Evolutionary conservation across 2,329 filamentous ascomycete genomes (phyloP), one percentile per base, ranked within the genome.

Genomic region (Trichoderma sp.): DNA sequence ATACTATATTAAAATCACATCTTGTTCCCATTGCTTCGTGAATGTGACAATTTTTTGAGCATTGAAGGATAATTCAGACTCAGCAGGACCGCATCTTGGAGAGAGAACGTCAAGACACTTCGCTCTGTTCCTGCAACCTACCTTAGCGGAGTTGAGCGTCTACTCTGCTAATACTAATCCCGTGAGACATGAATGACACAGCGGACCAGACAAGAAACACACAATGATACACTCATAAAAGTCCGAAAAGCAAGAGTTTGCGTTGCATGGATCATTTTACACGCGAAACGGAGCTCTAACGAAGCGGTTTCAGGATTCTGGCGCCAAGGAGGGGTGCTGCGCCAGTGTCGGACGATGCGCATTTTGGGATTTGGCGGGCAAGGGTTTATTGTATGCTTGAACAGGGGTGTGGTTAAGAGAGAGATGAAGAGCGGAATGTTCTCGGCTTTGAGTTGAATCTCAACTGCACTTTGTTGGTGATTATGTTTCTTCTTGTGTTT

Each of bases 231-330:
- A 38, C 11, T 24, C 8, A 7, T 33, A 35, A 14, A 21, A 38
- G 16, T 33, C 4, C 27, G 3, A 8, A 14, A 12, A 18, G 31
- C 8, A 71, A 59, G 50, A 41, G 21, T 59, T 16, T 41, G 53
- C 35, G 33, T 11, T 18, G n/a, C 67, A 45, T n/a, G 67, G 35
- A 2, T 14, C 24, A 45, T 45, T 62, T 45, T 45, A 71, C 27
- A 38, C 16, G 62, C 71, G 71, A 73, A 65, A 73, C 71, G n/a
- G 35, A 16, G 12, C 21, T 73, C 29, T 66, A 41, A 59, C 71
- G 11, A 24, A 27, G 71, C 24, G 29, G 71, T 74, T 74, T 74
- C 71, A 66, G 71, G 41, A 65, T 27, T 14, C 12, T 31, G 31
- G 62, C n/a, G 38, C 68, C 29, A 45, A 63, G 68, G 68, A 38